These are phyloP conservation scores for Heliosperma pusillum DNA, from an alignment of 148 eudicot genomes.

Conservation along the genomic window DNA sequence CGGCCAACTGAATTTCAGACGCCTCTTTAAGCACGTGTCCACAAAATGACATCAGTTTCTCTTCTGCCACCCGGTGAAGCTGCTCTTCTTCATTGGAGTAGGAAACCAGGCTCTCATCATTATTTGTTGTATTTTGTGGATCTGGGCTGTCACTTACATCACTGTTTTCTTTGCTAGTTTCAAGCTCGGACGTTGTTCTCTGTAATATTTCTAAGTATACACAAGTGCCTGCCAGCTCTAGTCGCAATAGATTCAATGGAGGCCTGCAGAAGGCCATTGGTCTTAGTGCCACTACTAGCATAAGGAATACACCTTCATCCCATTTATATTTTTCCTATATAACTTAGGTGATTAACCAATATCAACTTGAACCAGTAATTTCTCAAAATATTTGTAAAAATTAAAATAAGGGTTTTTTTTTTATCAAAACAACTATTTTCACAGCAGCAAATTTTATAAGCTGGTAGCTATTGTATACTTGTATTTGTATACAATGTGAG, in stretches of 20 bases:
- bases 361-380: background rate
- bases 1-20: conserved; percentile 80
- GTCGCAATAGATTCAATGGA: conserved; percentile 85
- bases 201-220: conserved; percentile 88
- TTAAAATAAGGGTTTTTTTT: background rate
- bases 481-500: background rate
- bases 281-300: conserved; percentile 6
- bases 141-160: conserved; percentile 16
- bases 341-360: background rate
- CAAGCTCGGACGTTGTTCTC: conserved; percentile 62
- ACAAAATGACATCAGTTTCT: conserved; percentile 82
- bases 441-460: background rate
- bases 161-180: conserved; percentile 27
- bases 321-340: background rate
- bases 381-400: background rate
- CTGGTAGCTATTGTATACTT: too few species aligned
- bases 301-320: background rate
- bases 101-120: conserved; percentile 2
- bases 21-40: conserved; percentile 88
- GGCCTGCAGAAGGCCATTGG: conserved; percentile 54
- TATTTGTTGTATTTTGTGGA: conserved; percentile 14
- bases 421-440: background rate
- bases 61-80: conserved; percentile 73
- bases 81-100: conserved; percentile 41
- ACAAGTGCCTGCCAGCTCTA: conserved; percentile 81